A percentile compares a stretch with the other conserved stretches of the same genome.
Conservation (phyloP, 371 early-diverging fungal genomes). For the Apophysomyces sp. region DNA sequence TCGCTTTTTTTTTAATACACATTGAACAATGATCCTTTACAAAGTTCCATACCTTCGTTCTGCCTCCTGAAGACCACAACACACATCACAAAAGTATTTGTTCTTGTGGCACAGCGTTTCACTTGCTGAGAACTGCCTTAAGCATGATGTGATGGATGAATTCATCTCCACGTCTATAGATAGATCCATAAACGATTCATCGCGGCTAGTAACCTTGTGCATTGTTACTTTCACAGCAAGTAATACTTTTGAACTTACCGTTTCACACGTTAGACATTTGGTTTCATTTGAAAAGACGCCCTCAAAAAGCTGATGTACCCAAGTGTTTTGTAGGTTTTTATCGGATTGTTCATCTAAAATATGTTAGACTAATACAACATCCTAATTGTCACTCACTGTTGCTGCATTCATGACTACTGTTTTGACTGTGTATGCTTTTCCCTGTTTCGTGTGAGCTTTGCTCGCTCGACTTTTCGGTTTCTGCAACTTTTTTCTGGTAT, state of each 20-base stretch:
- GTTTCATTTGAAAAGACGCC: constrained; percentile 95
- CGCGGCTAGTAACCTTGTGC: constrained; percentile 84
- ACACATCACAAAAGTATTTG: constrained; percentile 96
- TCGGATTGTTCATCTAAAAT: not conserved
- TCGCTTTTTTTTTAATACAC: not conserved
- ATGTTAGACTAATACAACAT: not conserved
- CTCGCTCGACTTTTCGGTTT: constrained; percentile 10
- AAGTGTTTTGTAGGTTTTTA: constrained; percentile 52
- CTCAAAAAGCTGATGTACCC: constrained; percentile 96
- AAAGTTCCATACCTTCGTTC: constrained; percentile 69
- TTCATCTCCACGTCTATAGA: constrained; percentile 95
- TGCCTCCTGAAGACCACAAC: constrained; percentile 94
- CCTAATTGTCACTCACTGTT: not conserved
- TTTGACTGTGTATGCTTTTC: constrained; percentile 10
- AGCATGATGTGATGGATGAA: constrained; percentile 88
- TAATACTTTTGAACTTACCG: constrained; percentile 45
- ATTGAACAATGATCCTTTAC: not conserved
- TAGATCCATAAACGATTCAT: constrained; percentile 94
- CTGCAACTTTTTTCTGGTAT: constrained; percentile 45
- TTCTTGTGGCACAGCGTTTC: constrained; percentile 93
- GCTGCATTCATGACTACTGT: not conserved
- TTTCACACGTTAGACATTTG: constrained; percentile 94
- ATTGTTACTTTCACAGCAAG: not conserved
- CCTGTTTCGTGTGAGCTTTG: not conserved
- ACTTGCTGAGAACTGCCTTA: constrained; percentile 91